These are phyloP conservation scores for Holtermanniella nyarrowii DNA, from an alignment of 768 basidiomycete genomes.

Conservation along the genomic window DNA sequence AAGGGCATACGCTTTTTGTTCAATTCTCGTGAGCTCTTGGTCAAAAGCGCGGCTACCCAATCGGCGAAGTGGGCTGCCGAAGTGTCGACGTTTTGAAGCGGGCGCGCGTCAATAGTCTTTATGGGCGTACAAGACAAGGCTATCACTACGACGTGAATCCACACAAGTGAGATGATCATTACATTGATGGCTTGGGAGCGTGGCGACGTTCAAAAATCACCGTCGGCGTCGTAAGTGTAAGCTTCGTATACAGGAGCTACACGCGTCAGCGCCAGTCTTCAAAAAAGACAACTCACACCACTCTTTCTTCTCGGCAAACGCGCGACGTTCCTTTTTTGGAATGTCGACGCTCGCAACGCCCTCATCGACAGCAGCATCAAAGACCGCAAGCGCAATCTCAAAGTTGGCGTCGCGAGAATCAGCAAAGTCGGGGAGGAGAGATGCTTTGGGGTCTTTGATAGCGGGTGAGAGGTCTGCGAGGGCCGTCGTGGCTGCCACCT, in stretches of 20 bases:
- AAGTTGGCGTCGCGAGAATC: constrained; percentile 55
- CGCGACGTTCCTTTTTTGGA: constrained; percentile 9
- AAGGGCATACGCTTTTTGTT: no score
- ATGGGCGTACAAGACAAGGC: no score
- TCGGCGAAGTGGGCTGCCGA: no score
- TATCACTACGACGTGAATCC: no score
- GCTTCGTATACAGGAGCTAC: background rate
- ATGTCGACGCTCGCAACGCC: constrained; percentile 50
- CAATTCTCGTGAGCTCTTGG: no score
- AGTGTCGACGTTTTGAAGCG: no score
- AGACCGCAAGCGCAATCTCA: constrained; percentile 71
- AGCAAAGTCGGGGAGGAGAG: constrained; percentile 58
- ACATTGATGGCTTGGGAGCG: no score
- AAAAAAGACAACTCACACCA: background rate
- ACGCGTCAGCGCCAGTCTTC: background rate
- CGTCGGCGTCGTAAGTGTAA: background rate
- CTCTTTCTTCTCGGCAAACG: background rate
- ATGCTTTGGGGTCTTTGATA: constrained; percentile 55
- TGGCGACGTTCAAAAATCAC: background rate
- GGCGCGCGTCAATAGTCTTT: no score
- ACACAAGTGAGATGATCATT: no score
- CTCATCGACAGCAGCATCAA: constrained; percentile 65
- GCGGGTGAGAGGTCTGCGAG: constrained; percentile 70
- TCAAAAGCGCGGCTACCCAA: no score
- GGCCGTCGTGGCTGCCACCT: constrained; percentile 57